Evolutionary conservation across 2,329 filamentous ascomycete species (phyloP).

Genomic region (Colletotrichum gloeosporioides): DNA sequence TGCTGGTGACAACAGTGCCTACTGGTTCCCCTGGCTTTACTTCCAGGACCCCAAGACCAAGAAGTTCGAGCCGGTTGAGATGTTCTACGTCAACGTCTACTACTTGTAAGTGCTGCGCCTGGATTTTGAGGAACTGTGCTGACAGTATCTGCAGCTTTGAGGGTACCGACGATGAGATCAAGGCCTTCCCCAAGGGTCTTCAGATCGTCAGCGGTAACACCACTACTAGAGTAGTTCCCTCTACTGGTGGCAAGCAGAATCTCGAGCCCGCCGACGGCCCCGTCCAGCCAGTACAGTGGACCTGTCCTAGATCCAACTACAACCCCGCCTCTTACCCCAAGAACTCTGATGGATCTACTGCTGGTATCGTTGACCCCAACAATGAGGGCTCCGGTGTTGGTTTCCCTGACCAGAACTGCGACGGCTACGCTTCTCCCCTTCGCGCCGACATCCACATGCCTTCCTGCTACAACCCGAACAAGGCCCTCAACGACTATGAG

Average conservation of each 20-base stretch:
- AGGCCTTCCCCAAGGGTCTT: conserved; percentile 73
- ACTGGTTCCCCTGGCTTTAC: conserved; percentile 78
- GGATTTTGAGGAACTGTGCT: conserved; percentile 21
- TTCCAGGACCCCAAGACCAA: conserved; percentile 68
- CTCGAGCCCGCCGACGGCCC: conserved; percentile 57
- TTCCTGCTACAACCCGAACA: conserved; percentile 73
- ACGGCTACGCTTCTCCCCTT: conserved; percentile 64
- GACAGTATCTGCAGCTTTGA: conserved; percentile 56
- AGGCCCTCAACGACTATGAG: conserved; percentile 63
- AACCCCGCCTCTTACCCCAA: conserved; percentile 57
- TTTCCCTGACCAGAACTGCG: conserved; percentile 76
- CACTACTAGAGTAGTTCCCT: conserved; percentile 60
- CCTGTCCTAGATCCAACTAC: conserved; percentile 60
- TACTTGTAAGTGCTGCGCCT: conserved; percentile 62
- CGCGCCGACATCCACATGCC: conserved; percentile 75
- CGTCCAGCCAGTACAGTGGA: conserved; percentile 62
- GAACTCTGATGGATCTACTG: conserved; percentile 58
- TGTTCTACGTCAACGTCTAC: conserved; percentile 79
- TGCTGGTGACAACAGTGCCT: conserved; percentile 73
- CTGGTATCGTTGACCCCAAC: conserved; percentile 59
- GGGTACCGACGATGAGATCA: conserved; percentile 67
- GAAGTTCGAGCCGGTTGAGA: conserved; percentile 68
- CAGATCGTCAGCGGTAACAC: conserved; percentile 74
- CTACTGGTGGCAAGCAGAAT: conserved; percentile 51
- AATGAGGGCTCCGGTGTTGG: conserved; percentile 64